Evolutionary conservation across 306 rosid genomes (phyloP), one percentile per base, ranked within the genome.

Genomic region (Cucurbita argyrosperma): DNA sequence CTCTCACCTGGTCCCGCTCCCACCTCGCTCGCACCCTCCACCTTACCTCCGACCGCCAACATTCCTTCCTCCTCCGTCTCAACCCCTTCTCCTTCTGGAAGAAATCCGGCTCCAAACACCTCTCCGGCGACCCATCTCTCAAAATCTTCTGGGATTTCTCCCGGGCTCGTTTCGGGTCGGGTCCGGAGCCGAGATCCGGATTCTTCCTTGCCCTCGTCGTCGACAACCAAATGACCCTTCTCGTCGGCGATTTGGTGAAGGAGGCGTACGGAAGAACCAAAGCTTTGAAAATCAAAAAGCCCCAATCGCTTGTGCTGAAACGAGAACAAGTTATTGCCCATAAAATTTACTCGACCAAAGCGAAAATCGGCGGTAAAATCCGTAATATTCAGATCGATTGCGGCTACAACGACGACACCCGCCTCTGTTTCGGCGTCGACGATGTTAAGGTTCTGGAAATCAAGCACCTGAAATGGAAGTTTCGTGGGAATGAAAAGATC

Each of bases 51-150:
- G 38, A 65, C n/a, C 82, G 85, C 7, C 95, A 8, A 90, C 89
- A 19, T 84, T 77, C 1, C 35, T 9, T 8, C 40, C 50, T 46
- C 84, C 11, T 78, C 85, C 11, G 75, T 76, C 21, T 71, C 81
- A 87, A 88, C 40, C 90, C 98, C 74, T 82, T 90, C 83, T 5
- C 89, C 53, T 90, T 94, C 89, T 94, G 98, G 96, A 94, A 86
- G 5, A 91, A 82, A 47, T 84, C 85, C 37, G 98, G 98, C 10
- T 64, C 86, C 60, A 94, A 88, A 58, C 88, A 73, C 47, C 88
- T 94, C 62, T 58, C 64, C 40, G n/a, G n/a, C 40, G 11, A 84
- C 43, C 76, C 90, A 19, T 84, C 80, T 53, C 78, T 86, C 16
- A 47, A 18, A 46, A 14, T 94, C 19, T 89, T 81, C 83, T 94